Conservation (phyloP, 1,284 basidiomycete genomes). For the Xanthoconium separans region DNA sequence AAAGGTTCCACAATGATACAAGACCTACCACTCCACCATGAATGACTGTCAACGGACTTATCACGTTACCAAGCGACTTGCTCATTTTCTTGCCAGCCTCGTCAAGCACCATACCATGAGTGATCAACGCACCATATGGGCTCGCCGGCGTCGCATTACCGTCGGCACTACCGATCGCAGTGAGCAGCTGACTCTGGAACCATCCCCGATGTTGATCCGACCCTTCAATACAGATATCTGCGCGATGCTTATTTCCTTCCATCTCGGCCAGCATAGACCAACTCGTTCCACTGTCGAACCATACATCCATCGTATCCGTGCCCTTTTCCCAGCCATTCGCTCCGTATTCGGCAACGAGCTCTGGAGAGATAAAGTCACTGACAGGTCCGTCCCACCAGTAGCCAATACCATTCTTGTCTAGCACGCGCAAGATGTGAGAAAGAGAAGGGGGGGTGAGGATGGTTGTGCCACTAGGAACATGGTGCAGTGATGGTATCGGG, state of each 20-base stretch:
- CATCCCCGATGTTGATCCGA: conserved; percentile 98
- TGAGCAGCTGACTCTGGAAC: conserved; percentile 97
- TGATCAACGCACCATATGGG: conserved; percentile 85
- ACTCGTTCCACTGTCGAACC: conserved; percentile 97
- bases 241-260: conserved; percentile 43
- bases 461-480: conserved; percentile 60
- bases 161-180: conserved; percentile 62
- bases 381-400: conserved; percentile 93
- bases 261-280: conserved; percentile 76
- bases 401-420: conserved; percentile 72
- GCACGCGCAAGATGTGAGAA: conserved; percentile 74
- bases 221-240: conserved; percentile 94
- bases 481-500: conserved; percentile 90
- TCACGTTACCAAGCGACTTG: conserved; percentile 93
- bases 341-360: conserved; percentile 46
- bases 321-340: conserved; percentile 67
- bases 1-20: neutral
- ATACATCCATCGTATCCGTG: conserved; percentile 97
- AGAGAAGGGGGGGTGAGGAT: conserved; percentile 72
- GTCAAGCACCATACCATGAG: conserved; percentile 97
- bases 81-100: conserved; percentile 96
- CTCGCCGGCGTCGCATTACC: conserved; percentile 35
- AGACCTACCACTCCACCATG: conserved; percentile 73
- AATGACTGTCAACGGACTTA: conserved; percentile 83
- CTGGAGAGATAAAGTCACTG: conserved; percentile 77